Percentiles rank a stretch among this genome's conserved stretches.
These are phyloP conservation scores for Areca catechu DNA, from an alignment of 176 grass and related monocot species.

Conservation along the genomic window DNA sequence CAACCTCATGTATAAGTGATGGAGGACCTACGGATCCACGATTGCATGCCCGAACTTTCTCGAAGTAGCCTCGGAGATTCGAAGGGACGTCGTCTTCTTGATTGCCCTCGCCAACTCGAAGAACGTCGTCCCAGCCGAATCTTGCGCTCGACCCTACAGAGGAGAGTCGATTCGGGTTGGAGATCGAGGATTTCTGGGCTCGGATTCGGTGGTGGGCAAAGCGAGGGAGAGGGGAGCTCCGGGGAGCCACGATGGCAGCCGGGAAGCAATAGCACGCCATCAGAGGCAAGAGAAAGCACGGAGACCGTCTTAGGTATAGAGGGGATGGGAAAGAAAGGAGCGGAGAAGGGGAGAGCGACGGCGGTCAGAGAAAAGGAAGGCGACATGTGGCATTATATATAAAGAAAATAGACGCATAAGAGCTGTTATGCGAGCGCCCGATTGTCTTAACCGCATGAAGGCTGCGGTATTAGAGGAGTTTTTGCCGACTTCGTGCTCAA, in stretches of 20 bases:
- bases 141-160: slow-evolving; percentile 4
- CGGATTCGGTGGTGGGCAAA: background rate
- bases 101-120: slow-evolving; percentile 26
- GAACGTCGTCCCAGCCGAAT: slow-evolving; percentile 60
- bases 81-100: slow-evolving; percentile 14
- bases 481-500: too few relatives aligned
- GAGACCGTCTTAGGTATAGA: background rate
- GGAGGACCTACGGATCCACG: slow-evolving; percentile 39
- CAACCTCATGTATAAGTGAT: too few relatives aligned
- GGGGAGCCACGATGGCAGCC: background rate
- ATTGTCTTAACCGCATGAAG: too few relatives aligned
- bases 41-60: slow-evolving; percentile 56
- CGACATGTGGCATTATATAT: too few relatives aligned
- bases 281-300: background rate
- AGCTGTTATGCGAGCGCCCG: too few relatives aligned
- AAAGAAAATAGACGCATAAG: too few relatives aligned
- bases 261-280: slow-evolving; percentile 10
- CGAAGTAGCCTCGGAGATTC: slow-evolving; percentile 60
- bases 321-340: background rate
- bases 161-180: background rate
- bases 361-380: too few relatives aligned
- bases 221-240: background rate
- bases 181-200: background rate
- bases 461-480: too few relatives aligned
- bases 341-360: too few relatives aligned